Evolutionary conservation across 345 rosid species (phyloP).

Genomic region (Brassica cretica): DNA sequence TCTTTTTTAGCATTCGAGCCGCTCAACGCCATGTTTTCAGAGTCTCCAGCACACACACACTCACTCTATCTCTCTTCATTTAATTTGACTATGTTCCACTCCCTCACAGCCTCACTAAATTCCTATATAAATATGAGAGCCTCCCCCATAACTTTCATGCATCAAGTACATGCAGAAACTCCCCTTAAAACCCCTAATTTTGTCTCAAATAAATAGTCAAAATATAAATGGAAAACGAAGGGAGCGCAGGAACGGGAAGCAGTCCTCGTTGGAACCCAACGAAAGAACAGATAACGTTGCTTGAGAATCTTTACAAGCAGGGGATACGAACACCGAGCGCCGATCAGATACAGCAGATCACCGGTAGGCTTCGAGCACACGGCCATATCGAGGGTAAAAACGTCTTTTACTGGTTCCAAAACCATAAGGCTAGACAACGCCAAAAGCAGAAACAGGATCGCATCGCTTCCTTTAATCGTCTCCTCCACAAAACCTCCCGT

Average conservation of each 20-base stretch:
- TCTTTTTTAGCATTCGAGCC: constrained; percentile 44
- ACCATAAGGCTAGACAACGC: constrained; percentile 93
- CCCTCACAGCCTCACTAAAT: constrained; percentile 29
- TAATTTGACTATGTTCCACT: constrained; percentile 27
- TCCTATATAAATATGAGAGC: constrained; percentile 22
- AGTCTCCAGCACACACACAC: constrained; percentile 71
- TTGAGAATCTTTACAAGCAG: constrained; percentile 69
- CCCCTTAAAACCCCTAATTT: background rate
- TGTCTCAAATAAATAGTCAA: background rate
- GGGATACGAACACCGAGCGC: constrained; percentile 89
- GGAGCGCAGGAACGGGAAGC: constrained; percentile 33
- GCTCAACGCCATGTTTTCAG: constrained; percentile 93
- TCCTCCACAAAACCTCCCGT: constrained; percentile 48
- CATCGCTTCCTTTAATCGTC: constrained; percentile 55
- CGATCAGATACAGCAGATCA: constrained; percentile 88
- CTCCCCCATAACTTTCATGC: constrained; percentile 25
- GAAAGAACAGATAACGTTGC: constrained; percentile 71
- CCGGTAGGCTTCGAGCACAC: constrained; percentile 59
- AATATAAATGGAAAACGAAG: constrained; percentile 28
- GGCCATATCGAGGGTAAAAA: constrained; percentile 99
- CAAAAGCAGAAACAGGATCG: constrained; percentile 86
- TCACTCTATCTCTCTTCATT: constrained; percentile 24
- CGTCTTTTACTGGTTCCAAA: constrained; percentile 98
- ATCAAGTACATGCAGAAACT: constrained; percentile 14
- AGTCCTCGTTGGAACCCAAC: constrained; percentile 93